Conservation (phyloP, 768 basidiomycete genomes). For the Russula emetica region DNA sequence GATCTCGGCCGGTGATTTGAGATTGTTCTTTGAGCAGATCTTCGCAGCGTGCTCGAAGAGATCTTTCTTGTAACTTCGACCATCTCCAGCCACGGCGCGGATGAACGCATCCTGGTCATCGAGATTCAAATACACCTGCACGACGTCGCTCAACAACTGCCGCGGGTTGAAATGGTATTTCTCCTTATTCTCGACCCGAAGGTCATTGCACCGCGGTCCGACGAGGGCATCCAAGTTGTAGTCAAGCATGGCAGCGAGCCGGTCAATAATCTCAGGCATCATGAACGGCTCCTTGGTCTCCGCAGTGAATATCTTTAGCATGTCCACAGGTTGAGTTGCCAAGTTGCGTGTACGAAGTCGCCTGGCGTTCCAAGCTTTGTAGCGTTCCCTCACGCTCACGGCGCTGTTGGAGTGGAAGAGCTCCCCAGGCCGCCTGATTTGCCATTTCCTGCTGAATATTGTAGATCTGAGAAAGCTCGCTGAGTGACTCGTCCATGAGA, state of each 20-base stretch:
- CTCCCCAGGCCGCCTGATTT: slow-evolving; percentile 63
- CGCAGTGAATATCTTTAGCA: slow-evolving; percentile 88
- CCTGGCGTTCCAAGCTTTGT: slow-evolving; percentile 76
- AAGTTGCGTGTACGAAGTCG: slow-evolving; percentile 80
- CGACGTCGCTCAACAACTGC: slow-evolving; percentile 74
- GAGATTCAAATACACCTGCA: slow-evolving; percentile 88
- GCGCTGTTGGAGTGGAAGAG: slow-evolving; percentile 62
- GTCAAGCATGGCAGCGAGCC: slow-evolving; percentile 93
- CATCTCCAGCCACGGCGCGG: slow-evolving; percentile 87
- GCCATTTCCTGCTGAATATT: slow-evolving; percentile 84
- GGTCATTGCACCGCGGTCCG: slow-evolving; percentile 82
- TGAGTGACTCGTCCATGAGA: slow-evolving; percentile 93
- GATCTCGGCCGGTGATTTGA: slow-evolving; percentile 80
- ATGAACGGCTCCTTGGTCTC: slow-evolving; percentile 91
- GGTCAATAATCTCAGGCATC: slow-evolving; percentile 93
- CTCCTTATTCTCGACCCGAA: slow-evolving; percentile 80
- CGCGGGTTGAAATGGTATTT: slow-evolving; percentile 88
- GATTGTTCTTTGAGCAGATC: slow-evolving; percentile 53
- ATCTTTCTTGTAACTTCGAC: slow-evolving; percentile 80
- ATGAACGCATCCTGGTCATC: slow-evolving; percentile 76
- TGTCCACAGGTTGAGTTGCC: slow-evolving; percentile 84
- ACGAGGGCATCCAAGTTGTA: slow-evolving; percentile 88
- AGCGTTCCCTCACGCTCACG: slow-evolving; percentile 80
- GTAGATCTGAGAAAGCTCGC: slow-evolving; percentile 83
- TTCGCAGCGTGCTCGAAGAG: slow-evolving; percentile 76